Conservation (phyloP, 495 filamentous ascomycete species). For the Opeltia flavorubescens region DNA sequence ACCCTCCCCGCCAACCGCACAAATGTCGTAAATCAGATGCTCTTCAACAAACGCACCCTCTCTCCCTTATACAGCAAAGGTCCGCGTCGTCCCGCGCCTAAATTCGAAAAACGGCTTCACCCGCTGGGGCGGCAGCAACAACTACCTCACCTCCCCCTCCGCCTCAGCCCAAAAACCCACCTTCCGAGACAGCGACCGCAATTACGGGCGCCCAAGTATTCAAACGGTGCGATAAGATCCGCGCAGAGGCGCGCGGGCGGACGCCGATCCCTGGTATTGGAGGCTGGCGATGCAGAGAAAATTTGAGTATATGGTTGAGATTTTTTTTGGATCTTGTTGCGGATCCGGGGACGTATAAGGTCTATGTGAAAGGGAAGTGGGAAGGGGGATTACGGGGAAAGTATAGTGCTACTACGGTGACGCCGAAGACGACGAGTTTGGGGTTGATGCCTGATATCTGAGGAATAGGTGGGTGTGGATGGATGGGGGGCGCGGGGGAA, state of each 20-base stretch:
- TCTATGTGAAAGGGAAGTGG: not conserved
- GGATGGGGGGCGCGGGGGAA: too few species aligned
- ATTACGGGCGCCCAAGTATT: not conserved
- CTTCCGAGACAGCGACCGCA: not conserved
- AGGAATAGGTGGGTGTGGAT: too few species aligned
- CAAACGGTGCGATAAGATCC: not conserved
- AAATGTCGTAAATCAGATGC: not conserved
- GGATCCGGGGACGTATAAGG: not conserved
- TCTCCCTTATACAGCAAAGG: not conserved
- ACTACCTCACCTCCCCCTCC: not conserved
- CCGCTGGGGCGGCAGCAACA: not conserved
- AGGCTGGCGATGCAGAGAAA: conserved; percentile 1
- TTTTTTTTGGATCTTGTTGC: too few species aligned
- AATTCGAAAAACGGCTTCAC: not conserved
- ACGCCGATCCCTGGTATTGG: not conserved
- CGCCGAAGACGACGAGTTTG: not conserved
- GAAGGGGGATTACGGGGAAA: conserved; percentile 31
- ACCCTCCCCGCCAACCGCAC: not conserved
- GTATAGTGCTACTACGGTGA: not conserved
- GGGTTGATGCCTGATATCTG: not conserved
- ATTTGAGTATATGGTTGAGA: too few species aligned
- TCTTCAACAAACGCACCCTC: not conserved
- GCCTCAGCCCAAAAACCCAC: not conserved
- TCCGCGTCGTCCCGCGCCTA: not conserved
- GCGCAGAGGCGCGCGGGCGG: not conserved